Conservation (phyloP, 2,329 filamentous ascomycete genomes). For the Aspergillus latus region DNA sequence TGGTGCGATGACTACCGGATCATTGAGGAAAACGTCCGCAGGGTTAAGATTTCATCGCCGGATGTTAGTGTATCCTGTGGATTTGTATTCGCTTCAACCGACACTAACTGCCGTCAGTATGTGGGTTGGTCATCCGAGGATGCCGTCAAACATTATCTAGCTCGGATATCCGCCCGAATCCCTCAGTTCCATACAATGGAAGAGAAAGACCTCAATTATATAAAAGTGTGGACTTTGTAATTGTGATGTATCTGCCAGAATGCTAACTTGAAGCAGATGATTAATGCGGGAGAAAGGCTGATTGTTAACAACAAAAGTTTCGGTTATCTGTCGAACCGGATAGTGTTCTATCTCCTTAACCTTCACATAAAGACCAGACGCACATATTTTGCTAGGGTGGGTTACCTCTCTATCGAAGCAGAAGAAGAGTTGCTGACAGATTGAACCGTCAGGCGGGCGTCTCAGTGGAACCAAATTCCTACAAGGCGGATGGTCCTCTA, state of each 20-base stretch:
- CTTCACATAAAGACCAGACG: slow-evolving; percentile 93
- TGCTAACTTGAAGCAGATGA: slow-evolving; percentile 61
- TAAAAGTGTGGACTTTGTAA: slow-evolving; percentile 60
- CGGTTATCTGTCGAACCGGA: slow-evolving; percentile 92
- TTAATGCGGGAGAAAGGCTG: slow-evolving; percentile 90
- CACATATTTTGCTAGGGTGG: slow-evolving; percentile 82
- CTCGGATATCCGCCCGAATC: slow-evolving; percentile 86
- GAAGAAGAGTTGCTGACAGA: background rate
- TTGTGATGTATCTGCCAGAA: background rate
- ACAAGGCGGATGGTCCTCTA: slow-evolving; percentile 84
- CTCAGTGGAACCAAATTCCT: slow-evolving; percentile 83
- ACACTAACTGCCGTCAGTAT: slow-evolving; percentile 58
- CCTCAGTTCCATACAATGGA: slow-evolving; percentile 97
- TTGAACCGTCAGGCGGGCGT: slow-evolving; percentile 62
- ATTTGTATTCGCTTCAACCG: slow-evolving; percentile 11
- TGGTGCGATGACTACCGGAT: slow-evolving; percentile 91
- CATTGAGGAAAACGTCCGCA: slow-evolving; percentile 92
- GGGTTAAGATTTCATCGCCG: slow-evolving; percentile 96
- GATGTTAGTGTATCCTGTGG: slow-evolving; percentile 62
- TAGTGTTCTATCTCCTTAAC: slow-evolving; percentile 97
- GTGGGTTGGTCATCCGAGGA: slow-evolving; percentile 88
- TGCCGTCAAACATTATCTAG: slow-evolving; percentile 86
- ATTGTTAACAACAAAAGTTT: slow-evolving; percentile 97
- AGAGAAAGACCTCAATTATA: slow-evolving; percentile 90
- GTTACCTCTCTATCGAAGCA: slow-evolving; percentile 13